Base-by-base conservation (phyloP, 164 flowering plant species). In the Vitis rupestris region DNA sequence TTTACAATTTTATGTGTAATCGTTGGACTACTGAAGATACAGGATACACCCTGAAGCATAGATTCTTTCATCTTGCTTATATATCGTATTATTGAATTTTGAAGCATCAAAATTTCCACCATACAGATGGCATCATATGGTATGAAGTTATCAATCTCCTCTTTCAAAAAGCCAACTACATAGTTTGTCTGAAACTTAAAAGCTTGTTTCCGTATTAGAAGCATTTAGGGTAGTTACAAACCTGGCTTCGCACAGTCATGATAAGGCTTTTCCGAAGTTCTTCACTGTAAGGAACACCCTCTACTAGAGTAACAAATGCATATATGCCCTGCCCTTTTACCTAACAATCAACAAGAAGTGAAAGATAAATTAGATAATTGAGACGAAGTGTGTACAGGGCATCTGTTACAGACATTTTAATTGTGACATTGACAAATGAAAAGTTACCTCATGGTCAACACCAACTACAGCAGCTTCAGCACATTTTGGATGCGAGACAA, bases 401-500 rank as follows among this genome's bases (percentile, higher is more conserved):
- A 70, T 44, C 59, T 31, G 62, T 61, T 14, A 10, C 44, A 37
- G 13, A 19, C 13, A 53, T 53, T 12, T 53, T n/a, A 53, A 14
- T 53, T 12, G 15, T 13, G 14, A 10, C 27, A 14, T 13, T 53
- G n/a, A 27, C 48, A 3, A 27, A 27, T 16, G 8, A 51, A 23
- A 11, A 50, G 16, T 16, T 86, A 93, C 99, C 93, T 93, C 97
- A 68, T 96, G 99, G 79, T 96, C 99, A 77, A 96, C 85, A 69
- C 97, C 99, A 72, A 96, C 99, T 27, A 96, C 98, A 75, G 99
- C 99, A 76, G 99, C 99, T 81, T 96, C 99, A 48, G 97, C 89
- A 79, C 99, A 96, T 72, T 90, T 91, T 3, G 97, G 95, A 76
- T 96, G 99, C 50, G 98, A 96, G 62, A 93, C 99, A 29, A 96